phyloP scores from a whole-genome alignment of 2,329 filamentous ascomycete species.

The Leptographium flavum region DNA sequence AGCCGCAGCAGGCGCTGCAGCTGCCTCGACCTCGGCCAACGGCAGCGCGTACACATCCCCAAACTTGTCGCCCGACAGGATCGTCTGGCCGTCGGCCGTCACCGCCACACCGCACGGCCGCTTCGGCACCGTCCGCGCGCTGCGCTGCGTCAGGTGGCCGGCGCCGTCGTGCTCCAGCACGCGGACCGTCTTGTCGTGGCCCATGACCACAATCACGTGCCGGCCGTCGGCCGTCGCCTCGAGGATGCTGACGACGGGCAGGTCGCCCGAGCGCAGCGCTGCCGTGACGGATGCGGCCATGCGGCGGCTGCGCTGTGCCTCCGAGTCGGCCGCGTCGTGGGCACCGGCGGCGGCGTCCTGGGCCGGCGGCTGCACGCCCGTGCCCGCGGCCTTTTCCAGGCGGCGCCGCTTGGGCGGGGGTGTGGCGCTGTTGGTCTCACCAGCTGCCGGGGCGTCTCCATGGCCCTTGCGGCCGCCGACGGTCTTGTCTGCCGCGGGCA shows the following conservation, averaged over 20 bases:
- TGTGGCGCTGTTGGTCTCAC: conserved; percentile 13
- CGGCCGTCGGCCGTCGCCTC: conserved; percentile 47
- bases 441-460: conserved; percentile 13
- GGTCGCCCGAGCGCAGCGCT: conserved; percentile 25
- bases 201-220: conserved; percentile 64
- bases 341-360: no score
- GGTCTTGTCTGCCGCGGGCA: conserved; percentile 19
- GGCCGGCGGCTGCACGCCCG: no score
- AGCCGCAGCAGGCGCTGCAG: neutral
- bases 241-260: conserved; percentile 56
- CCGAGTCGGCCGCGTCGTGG: conserved; percentile 9
- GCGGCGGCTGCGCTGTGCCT: neutral
- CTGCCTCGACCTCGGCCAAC: conserved; percentile 30
- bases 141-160: conserved; percentile 51
- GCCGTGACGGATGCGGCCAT: conserved; percentile 9
- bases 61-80: conserved; percentile 86
- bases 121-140: conserved; percentile 73
- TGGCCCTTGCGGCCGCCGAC: conserved; percentile 15
- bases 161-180: conserved; percentile 57
- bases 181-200: conserved; percentile 83
- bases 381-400: conserved; percentile 18
- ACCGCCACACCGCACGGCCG: conserved; percentile 65
- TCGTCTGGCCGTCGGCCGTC: conserved; percentile 52
- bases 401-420: conserved; percentile 17
- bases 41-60: conserved; percentile 90